Base-by-base conservation (phyloP, 768 basidiomycete genomes). In the Calocybe indica region DNA sequence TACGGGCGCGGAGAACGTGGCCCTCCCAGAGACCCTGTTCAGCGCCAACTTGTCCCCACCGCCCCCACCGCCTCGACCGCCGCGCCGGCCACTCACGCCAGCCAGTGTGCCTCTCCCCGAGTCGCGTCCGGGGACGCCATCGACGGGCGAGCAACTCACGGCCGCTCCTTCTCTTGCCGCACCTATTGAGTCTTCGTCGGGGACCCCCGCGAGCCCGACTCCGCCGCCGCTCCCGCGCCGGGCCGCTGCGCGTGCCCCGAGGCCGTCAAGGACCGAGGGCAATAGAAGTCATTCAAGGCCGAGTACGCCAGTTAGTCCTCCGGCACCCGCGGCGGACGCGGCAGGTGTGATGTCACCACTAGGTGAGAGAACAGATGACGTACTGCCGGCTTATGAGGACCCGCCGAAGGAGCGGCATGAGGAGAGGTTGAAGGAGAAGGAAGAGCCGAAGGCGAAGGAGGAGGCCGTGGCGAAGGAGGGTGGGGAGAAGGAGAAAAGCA, bases 221-320 rank as follows among this genome's bases (percentile, higher is more conserved):
- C 73, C 75, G 5, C 85, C 85, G 0, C 85, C 85, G 2, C 61
- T 88, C 15, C 85, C 85, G 0, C 72, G 82, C 37, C 69, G 85
- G 39, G 85, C 85, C 0, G 75, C 82, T 41, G 79, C 75, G 1
- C 72, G 85, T 14, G 67, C 65, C 5, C 56, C 73, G 9, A 66
- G 72, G 42, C 65, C 68, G 1, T 62, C 70, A 14, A 29, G 9
- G 29, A 40, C n/a, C 14, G 28, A 14, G 11, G 12, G 13, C 6
- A 12, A 5, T 32, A 30, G n/a, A 7, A 31, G 12, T 13, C 28
- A 28, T 22, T 29, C 48, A 4, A 45, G 30, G 42, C 41, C 48
- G 28, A 10, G 14, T 8, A 40, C 46, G 3, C 46, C 54, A 31
- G 38, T 43, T 33, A 48, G 37, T n/a, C 50, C 33, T 7, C 44